Evolutionary conservation across 495 filamentous ascomycete species (phyloP).

Genomic region (Tuber aestivum): DNA sequence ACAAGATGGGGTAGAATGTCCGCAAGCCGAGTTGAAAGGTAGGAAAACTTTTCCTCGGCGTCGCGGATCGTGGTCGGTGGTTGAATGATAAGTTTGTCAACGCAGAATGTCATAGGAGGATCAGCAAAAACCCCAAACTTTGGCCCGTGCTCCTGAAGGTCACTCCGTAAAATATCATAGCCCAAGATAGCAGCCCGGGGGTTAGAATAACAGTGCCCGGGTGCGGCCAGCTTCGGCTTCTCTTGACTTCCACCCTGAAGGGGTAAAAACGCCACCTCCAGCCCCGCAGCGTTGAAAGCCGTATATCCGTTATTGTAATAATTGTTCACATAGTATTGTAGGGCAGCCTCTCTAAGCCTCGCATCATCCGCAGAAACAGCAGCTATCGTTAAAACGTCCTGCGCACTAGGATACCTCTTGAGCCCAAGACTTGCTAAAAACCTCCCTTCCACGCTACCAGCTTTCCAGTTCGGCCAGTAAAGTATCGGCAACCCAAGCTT

Average conservation of each 20-base stretch:
- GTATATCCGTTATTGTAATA: slow-evolving; percentile 70
- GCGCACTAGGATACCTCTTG: slow-evolving; percentile 60
- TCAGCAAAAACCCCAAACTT: slow-evolving; percentile 79
- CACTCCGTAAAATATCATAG: slow-evolving; percentile 65
- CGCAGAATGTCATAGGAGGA: slow-evolving; percentile 68
- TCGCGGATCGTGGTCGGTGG: slow-evolving; percentile 61
- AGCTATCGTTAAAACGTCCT: slow-evolving; percentile 70
- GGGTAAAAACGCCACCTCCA: slow-evolving; percentile 49
- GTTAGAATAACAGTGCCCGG: slow-evolving; percentile 75
- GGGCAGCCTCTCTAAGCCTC: slow-evolving; percentile 55
- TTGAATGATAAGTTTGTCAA: slow-evolving; percentile 59
- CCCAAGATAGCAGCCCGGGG: slow-evolving; percentile 67
- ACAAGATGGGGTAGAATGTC: slow-evolving; percentile 62
- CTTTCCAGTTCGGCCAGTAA: slow-evolving; percentile 72
- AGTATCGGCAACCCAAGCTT: slow-evolving; percentile 68
- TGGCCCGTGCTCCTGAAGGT: slow-evolving; percentile 66
- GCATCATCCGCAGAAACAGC: slow-evolving; percentile 54
- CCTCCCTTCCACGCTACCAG: slow-evolving; percentile 59
- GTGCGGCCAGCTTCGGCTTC: slow-evolving; percentile 55
- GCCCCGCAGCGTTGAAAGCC: slow-evolving; percentile 52
- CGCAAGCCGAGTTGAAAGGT: slow-evolving; percentile 67
- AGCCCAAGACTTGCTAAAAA: slow-evolving; percentile 70
- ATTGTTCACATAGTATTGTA: slow-evolving; percentile 78
- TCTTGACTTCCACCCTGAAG: slow-evolving; percentile 20
- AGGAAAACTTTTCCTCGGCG: slow-evolving; percentile 68